Base-by-base conservation (phyloP, 2,329 filamentous ascomycete species). In the Aureobasidium sp. region DNA sequence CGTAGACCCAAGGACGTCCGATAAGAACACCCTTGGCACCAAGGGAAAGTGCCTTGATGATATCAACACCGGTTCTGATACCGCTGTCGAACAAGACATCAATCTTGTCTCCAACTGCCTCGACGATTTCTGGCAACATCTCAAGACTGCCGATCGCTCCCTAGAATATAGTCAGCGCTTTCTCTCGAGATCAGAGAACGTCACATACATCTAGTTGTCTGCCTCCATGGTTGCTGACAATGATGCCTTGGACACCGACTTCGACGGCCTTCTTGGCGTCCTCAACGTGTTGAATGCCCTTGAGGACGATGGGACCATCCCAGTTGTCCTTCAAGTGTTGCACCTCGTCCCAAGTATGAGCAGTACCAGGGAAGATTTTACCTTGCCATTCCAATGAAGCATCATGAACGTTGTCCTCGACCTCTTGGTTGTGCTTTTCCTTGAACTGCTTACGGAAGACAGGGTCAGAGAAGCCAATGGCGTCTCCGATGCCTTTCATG, bases 381-480 rank as follows among this genome's bases (percentile, higher is more conserved):
- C 72, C 69, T 32, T 79, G 74, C 83, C 84, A 87, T 54, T 78
- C 76, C 15, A 73, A 69, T 4, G 79, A 79, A 1, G 84, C 84
- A n/a, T 75, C 70, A 0, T 78, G 47, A 9, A 78, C 69, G 61
- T 80, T 79, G 8, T 81, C 77, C 25, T 74, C 71, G 2, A 72
- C 65, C 63, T 72, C 68, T 2, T 68, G 67, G 16, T 69, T 72
- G 60, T 72, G 67, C 36, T 76, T 74, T 65, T 78, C 77, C 42
- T 81, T 78, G 67, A 85, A 85, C 54, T 82, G 80, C 34, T 74
- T 72, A 16, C 81, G 77, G 70, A 88, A 90, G 0, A 86, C 84
- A 0, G 86, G 86, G 68, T 91, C 87, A 1, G 79, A 79, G 65
- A 90, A 85, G 1, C 86, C 87, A 2, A 86, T 78, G 48, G 81